Conservation (phyloP, 2,329 filamentous ascomycete genomes). For the Aspergillus ruber region DNA sequence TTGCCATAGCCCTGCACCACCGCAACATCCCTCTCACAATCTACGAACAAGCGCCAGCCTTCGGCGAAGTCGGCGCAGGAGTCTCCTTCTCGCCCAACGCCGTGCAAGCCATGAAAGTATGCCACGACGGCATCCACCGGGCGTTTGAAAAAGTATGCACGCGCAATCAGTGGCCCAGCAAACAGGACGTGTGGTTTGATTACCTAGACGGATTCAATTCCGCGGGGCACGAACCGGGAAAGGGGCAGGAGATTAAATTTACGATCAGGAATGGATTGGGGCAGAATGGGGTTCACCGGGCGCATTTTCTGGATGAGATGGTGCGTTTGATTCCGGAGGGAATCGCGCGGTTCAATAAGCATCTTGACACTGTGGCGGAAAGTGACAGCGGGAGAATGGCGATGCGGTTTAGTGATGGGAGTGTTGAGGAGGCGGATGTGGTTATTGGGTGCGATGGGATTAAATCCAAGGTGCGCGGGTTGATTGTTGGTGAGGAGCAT, state of each 20-base stretch:
- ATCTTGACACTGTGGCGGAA: constrained; percentile 14
- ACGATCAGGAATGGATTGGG: constrained; percentile 17
- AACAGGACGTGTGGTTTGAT: constrained; percentile 21
- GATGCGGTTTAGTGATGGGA: constrained; percentile 41
- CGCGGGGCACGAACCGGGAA: constrained; percentile 1
- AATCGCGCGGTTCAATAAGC: constrained; percentile 21
- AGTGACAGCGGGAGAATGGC: constrained; percentile 21
- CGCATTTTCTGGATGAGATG: constrained; percentile 29
- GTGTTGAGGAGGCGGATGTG: constrained; percentile 34
- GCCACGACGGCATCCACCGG: constrained; percentile 24
- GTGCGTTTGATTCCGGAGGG: constrained; percentile 24
- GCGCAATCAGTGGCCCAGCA: constrained; percentile 26
- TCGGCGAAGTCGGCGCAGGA: constrained; percentile 33
- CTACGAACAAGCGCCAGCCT: constrained; percentile 33
- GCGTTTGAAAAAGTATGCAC: constrained; percentile 28
- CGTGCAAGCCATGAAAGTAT: constrained; percentile 15
- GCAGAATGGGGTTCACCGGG: constrained; percentile 23
- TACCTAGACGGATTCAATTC: constrained; percentile 15
- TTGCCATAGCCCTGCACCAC: constrained; percentile 30
- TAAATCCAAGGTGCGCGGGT: constrained; percentile 41
- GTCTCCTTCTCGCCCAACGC: constrained; percentile 35
- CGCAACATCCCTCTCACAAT: constrained; percentile 26
- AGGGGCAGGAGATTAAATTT: constrained; percentile 16
- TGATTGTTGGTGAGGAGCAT: constrained; percentile 38
- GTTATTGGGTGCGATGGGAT: constrained; percentile 46